Percentiles rank a stretch among this genome's conserved stretches.
phyloP scores from a whole-genome alignment of 352 stramenopile species.

The Peronosclerospora sorghi region DNA sequence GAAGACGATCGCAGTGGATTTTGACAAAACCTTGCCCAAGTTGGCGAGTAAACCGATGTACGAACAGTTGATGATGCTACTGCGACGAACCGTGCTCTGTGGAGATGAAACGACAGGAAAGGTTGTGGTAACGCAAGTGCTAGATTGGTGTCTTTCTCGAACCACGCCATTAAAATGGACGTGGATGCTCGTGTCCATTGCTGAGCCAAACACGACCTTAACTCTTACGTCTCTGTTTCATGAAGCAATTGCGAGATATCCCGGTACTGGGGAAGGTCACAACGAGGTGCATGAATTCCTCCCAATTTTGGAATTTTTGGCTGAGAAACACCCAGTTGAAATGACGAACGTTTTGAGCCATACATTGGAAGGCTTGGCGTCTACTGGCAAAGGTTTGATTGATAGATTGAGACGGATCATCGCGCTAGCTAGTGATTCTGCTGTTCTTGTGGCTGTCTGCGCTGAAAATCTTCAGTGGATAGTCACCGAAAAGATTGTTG shows the following conservation, averaged over 20 bases:
- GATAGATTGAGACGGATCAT: constrained; percentile 22
- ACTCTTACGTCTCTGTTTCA: constrained; percentile 40
- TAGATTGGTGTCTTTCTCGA: constrained; percentile 33
- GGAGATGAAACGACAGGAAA: constrained; percentile 8
- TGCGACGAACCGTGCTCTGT: constrained; percentile 30
- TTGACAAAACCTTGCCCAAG: constrained; percentile 26
- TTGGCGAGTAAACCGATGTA: constrained; percentile 39
- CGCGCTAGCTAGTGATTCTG: constrained; percentile 22
- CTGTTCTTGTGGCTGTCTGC: constrained; percentile 24
- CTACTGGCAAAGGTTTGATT: neutral
- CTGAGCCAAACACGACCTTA: constrained; percentile 31
- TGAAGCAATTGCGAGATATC: constrained; percentile 15
- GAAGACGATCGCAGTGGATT: constrained; percentile 5
- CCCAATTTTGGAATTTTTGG: constrained; percentile 30
- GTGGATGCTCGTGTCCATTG: constrained; percentile 39
- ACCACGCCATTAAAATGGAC: constrained; percentile 25
- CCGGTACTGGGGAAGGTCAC: neutral
- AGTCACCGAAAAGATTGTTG: constrained; percentile 38
- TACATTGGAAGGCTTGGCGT: constrained; percentile 23
- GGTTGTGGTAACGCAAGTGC: constrained; percentile 23
- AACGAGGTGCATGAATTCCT: constrained; percentile 9
- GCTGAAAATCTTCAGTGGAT: constrained; percentile 61
- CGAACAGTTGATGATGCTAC: constrained; percentile 24
- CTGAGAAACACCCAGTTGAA: constrained; percentile 25
- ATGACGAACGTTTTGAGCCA: constrained; percentile 39